Percentiles rank a stretch among this genome's conserved stretches.
These are phyloP conservation scores for Aspergillus fijiensis DNA, from an alignment of 2,329 filamentous ascomycete genomes.

Conservation along the genomic window DNA sequence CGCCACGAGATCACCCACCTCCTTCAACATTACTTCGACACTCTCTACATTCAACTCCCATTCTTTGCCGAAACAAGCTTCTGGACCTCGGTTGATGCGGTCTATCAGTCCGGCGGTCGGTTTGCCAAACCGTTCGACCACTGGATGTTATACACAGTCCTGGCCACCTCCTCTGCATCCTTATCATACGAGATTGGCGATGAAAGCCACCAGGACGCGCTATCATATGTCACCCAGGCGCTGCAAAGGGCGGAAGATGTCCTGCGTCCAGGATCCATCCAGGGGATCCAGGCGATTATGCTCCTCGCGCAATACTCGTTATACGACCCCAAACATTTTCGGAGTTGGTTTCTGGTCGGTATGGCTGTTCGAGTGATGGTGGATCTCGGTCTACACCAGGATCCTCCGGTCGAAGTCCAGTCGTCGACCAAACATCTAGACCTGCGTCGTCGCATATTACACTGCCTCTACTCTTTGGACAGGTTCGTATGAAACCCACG, in stretches of 20 bases:
- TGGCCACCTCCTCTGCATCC: constrained; percentile 76
- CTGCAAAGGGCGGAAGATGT: constrained; percentile 78
- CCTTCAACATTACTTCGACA: constrained; percentile 80
- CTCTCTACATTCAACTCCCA: constrained; percentile 76
- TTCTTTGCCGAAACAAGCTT: constrained; percentile 79
- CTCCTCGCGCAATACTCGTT: constrained; percentile 86
- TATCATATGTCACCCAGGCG: constrained; percentile 63
- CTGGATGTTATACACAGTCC: constrained; percentile 85
- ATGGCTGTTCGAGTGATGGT: constrained; percentile 84
- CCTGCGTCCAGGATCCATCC: constrained; percentile 77
- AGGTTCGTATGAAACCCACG: constrained; percentile 54
- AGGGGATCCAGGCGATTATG: constrained; percentile 82
- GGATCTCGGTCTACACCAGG: constrained; percentile 90
- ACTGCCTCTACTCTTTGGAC: constrained; percentile 87
- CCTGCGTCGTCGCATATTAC: constrained; percentile 78
- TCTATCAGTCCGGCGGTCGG: constrained; percentile 70
- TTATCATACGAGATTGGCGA: constrained; percentile 67
- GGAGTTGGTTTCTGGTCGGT: constrained; percentile 90
- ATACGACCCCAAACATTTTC: constrained; percentile 85
- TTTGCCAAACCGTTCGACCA: constrained; percentile 67
- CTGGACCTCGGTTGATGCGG: constrained; percentile 73
- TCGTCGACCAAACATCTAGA: constrained; percentile 71
- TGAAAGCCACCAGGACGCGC: constrained; percentile 61
- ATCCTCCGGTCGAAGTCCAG: constrained; percentile 70
- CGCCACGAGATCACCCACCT: constrained; percentile 67